phyloP scores from a whole-genome alignment of 2,329 filamentous ascomycete genomes.

The Cytospora paraplurivora region DNA sequence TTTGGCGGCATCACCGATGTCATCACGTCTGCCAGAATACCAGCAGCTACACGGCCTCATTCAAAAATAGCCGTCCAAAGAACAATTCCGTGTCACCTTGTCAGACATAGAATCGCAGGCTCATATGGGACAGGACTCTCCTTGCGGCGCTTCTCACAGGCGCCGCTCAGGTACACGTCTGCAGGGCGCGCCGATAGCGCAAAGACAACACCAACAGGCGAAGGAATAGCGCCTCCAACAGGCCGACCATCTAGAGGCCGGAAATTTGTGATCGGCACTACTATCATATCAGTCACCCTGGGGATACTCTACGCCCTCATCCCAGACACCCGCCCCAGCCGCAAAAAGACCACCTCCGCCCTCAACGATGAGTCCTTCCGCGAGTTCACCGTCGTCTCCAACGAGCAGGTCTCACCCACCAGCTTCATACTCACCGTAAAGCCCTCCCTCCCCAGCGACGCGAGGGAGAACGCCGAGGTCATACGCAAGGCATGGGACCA shows the following conservation, averaged over 20 bases:
- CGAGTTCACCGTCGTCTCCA: constrained; percentile 64
- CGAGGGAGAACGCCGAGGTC: constrained; percentile 31
- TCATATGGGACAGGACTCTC: background rate
- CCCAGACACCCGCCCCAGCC: background rate
- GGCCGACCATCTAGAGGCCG: background rate
- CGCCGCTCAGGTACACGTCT: background rate
- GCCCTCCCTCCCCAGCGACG: constrained; percentile 37
- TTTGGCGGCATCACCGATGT: background rate
- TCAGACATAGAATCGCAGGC: background rate
- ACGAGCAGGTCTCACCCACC: constrained; percentile 65
- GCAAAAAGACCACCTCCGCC: constrained; percentile 14
- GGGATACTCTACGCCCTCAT: background rate
- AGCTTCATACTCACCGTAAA: constrained; percentile 69
- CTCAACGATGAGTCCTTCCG: constrained; percentile 65
- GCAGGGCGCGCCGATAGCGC: background rate
- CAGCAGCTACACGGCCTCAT: background rate
- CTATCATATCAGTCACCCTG: background rate
- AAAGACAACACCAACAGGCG: too few species aligned
- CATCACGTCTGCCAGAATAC: background rate
- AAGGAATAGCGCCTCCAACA: background rate
- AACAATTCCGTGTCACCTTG: background rate
- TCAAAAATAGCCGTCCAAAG: background rate
- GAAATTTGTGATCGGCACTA: background rate
- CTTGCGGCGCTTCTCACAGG: background rate
- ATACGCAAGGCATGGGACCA: constrained; percentile 54